Evolutionary conservation across 2,329 filamentous ascomycete species (phyloP), one percentile per base, ranked within the genome.

Genomic region (Cercospora beticola): DNA sequence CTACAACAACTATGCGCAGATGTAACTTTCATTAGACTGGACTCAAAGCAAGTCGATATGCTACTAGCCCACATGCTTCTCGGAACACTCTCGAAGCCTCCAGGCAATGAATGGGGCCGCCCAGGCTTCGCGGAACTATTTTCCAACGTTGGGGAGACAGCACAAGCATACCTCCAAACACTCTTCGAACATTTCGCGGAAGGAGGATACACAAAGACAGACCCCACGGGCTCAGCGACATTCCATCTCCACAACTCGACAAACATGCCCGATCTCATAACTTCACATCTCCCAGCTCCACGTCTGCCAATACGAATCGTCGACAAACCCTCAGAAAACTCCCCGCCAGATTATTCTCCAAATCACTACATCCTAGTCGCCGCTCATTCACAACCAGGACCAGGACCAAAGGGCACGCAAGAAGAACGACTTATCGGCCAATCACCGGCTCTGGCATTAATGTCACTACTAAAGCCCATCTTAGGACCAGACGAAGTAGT

Each of bases 351-450:
- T 3, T 21, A 23, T 21, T 21, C 28, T 30, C 23, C 9, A 5
- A 23, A 16, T 14, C 26, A 14, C 21, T 68, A 57, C 49, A 57
- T 70, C 2, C 65, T 70, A 8, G 65, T 67, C 8, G 68, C 65
- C 21, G 65, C 68, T 1, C 65, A 70, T 30, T 61, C 65, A 7
- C 60, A 70, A 31, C 68, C 65, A 14, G 68, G 68, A n/a, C 68
- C 68, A 5, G 68, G 68, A 0, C 65, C 68, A 8, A 62, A 58
- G 5, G 65, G 68, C n/a, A 70, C 68, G 2, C 68, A 70, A 54
- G 68, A 70, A 63, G 68, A 68, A 30, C 58, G 65, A 12, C 56
- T 70, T 6, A 62, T 70, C 2, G 68, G 68, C 16, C 68, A 70
- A 60, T 70, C 68, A 3, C 68, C 68, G 1, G 62, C 65, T 16